These are phyloP conservation scores for Thalia dealbata DNA, from an alignment of 176 grass and related monocot species.

Conservation along the genomic window DNA sequence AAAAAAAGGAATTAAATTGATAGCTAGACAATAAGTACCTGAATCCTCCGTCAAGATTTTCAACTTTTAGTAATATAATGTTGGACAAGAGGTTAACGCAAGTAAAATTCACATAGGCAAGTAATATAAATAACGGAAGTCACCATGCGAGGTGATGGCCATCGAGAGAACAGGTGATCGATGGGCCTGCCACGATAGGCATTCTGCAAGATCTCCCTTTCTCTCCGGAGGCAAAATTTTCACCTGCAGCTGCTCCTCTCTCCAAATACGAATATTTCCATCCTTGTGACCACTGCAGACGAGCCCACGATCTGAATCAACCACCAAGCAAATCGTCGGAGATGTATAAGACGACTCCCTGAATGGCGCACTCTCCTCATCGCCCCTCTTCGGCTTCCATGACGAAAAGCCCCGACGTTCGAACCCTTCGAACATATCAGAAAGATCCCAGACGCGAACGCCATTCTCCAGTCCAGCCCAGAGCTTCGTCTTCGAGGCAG, in stretches of 20 bases:
- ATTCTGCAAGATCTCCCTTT: constrained; percentile 40
- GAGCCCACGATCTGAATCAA: constrained; percentile 51
- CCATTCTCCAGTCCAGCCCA: constrained; percentile 73
- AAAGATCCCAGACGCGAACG: constrained; percentile 49
- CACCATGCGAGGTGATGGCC: constrained; percentile 67
- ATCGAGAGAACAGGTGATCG: constrained; percentile 71
- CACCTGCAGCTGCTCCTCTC: constrained; percentile 31
- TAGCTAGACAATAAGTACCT: neutral
- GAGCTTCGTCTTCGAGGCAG: constrained; percentile 30
- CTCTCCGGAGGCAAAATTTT: constrained; percentile 1
- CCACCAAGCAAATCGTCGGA: constrained; percentile 58
- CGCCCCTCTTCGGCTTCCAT: constrained; percentile 37
- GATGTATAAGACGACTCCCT: constrained; percentile 49
- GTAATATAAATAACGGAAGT: neutral
- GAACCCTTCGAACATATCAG: constrained; percentile 34
- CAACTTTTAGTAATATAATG: neutral
- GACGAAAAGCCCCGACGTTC: constrained; percentile 3
- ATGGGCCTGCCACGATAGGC: constrained; percentile 90
- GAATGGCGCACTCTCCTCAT: constrained; percentile 87
- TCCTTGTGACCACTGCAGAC: constrained; percentile 93
- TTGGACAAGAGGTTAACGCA: neutral
- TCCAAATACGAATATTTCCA: constrained; percentile 76
- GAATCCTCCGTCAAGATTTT: neutral
- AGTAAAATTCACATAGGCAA: neutral
- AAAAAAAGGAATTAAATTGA: neutral